phyloP scores from a whole-genome alignment of 768 basidiomycete genomes.

The Pisolithus tinctorius region DNA sequence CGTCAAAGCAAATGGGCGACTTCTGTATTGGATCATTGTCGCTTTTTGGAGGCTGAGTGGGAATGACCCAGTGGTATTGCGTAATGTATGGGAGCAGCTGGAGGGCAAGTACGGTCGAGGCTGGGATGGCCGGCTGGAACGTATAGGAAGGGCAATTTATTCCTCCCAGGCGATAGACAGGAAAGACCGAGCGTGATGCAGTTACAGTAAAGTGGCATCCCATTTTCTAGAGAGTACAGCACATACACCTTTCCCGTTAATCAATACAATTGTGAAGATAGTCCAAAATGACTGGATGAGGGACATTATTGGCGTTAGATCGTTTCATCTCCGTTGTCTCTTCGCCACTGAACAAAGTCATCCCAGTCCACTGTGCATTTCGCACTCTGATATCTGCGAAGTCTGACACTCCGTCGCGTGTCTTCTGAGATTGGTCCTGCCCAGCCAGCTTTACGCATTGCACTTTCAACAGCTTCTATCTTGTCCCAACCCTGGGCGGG shows the following conservation, averaged over 20 bases:
- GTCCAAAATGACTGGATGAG: conserved; percentile 2
- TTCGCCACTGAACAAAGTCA: conserved; percentile 74
- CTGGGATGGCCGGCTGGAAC: conserved; percentile 38
- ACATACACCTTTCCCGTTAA: conserved; percentile 4
- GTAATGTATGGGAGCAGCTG: conserved; percentile 50
- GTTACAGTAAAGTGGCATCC: neutral
- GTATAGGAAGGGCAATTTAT: conserved; percentile 39
- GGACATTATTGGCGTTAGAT: conserved; percentile 16
- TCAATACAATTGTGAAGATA: conserved; percentile 4
- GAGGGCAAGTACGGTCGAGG: conserved; percentile 45
- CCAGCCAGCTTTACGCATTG: conserved; percentile 93
- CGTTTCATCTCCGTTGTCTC: conserved; percentile 34
- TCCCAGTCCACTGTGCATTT: conserved; percentile 64
- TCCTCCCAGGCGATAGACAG: neutral
- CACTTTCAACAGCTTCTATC: conserved; percentile 83
- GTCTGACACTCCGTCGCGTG: conserved; percentile 63
- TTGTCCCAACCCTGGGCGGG: conserved; percentile 93
- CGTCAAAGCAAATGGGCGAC: conserved; percentile 36
- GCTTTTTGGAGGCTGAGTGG: conserved; percentile 59
- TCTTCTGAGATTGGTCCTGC: conserved; percentile 76
- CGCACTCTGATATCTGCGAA: conserved; percentile 79
- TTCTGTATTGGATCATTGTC: conserved; percentile 61
- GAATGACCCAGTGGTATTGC: conserved; percentile 41
- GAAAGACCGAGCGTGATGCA: neutral
- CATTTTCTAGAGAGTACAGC: neutral